A percentile compares a stretch with the other conserved stretches of the same genome.
Evolutionary conservation across 441 rosid species (phyloP).

Genomic region (Jatropha multifida): DNA sequence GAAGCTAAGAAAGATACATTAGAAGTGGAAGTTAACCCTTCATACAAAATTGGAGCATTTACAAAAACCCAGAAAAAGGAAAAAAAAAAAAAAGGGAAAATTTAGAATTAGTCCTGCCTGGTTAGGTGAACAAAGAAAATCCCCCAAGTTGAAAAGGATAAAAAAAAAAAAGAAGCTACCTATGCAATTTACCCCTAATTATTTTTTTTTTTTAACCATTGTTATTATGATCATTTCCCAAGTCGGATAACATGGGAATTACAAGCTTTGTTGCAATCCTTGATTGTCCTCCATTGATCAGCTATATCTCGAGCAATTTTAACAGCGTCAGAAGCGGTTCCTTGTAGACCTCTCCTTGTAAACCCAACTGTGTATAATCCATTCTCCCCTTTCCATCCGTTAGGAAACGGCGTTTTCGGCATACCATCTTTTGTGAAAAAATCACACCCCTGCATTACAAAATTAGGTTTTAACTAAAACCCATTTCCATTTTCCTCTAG

Average conservation of each 20-base stretch:
- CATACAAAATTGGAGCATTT: conserved; percentile 42
- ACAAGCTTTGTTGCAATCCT: conserved; percentile 24
- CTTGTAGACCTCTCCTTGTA: conserved; percentile 76
- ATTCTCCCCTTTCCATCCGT: conserved; percentile 81
- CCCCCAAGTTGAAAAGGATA: conserved; percentile 6
- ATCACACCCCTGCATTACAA: conserved; percentile 48
- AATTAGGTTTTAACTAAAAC: neutral
- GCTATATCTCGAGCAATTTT: conserved; percentile 66
- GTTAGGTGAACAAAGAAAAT: neutral
- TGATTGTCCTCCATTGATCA: conserved; percentile 45
- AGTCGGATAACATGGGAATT: conserved; percentile 48
- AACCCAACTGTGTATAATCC: conserved; percentile 91
- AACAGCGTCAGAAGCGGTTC: conserved; percentile 77
- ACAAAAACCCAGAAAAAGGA: conserved; percentile 25
- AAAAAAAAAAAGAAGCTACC: neutral
- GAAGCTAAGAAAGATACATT: conserved; percentile 8
- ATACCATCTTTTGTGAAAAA: conserved; percentile 80
- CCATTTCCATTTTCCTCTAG: neutral
- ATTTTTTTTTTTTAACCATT: neutral
- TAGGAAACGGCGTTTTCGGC: conserved; percentile 83
- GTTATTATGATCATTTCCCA: conserved; percentile 15
- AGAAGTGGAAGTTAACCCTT: conserved; percentile 18
- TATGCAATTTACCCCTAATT: conserved; percentile 2
- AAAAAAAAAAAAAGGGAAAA: neutral
- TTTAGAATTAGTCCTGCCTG: conserved; percentile 11